These are phyloP conservation scores for Fusarium sp. DNA, from an alignment of 2,329 filamentous ascomycete species.

Conservation along the genomic window DNA sequence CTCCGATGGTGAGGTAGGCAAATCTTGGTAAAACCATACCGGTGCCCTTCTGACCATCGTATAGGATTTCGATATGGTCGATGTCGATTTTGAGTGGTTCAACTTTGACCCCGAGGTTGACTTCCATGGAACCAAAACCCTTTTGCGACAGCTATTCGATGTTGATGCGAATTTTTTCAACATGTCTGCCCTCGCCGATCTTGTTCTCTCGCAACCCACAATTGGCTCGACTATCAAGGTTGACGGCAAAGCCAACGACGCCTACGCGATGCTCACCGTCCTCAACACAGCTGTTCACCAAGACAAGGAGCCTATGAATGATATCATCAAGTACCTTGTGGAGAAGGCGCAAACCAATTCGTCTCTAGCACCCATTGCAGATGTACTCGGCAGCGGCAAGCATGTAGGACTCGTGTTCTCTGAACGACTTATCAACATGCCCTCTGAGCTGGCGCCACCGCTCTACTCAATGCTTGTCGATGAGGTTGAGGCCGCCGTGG, in stretches of 20 bases:
- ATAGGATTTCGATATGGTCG: constrained; percentile 91
- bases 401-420: constrained; percentile 89
- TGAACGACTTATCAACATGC: constrained; percentile 96
- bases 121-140: constrained; percentile 92
- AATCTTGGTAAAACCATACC: constrained; percentile 15
- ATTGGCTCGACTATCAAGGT: constrained; percentile 97
- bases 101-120: constrained; percentile 90
- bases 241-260: constrained; percentile 92
- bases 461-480: constrained; percentile 95
- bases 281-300: constrained; percentile 85
- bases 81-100: constrained; percentile 99
- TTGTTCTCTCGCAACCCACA: constrained; percentile 86
- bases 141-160: constrained; percentile 92
- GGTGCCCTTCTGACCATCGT: constrained; percentile 22
- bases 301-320: constrained; percentile 77
- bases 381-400: constrained; percentile 65
- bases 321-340: constrained; percentile 77
- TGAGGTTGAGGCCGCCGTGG: constrained; percentile 87
- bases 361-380: constrained; percentile 66
- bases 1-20: constrained; percentile 65
- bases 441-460: constrained; percentile 89
- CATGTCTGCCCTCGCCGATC: constrained; percentile 84
- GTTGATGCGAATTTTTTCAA: constrained; percentile 87
- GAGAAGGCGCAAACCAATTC: constrained; percentile 65
- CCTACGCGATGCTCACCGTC: constrained; percentile 91